Evolutionary conservation across 345 rosid genomes (phyloP).

Genomic region (Moricandia arvensis): DNA sequence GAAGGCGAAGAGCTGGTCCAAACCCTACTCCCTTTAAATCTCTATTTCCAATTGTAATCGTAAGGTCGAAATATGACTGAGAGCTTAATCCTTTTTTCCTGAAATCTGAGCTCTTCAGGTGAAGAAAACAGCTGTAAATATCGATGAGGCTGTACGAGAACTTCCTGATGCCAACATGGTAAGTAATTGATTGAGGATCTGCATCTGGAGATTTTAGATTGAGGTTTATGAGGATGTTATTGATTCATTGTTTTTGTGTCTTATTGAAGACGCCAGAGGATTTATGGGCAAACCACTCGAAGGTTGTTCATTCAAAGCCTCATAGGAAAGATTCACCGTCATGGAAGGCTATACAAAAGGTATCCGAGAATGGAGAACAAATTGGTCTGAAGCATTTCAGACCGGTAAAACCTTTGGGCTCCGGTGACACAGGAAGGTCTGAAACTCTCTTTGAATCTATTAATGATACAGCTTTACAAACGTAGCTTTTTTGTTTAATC

Average conservation of each 20-base stretch:
- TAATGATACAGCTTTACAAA: neutral
- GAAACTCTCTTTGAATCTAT: conserved; percentile 1
- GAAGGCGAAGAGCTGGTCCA: conserved; percentile 70
- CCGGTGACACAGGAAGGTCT: conserved; percentile 98
- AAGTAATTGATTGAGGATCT: conserved; percentile 10
- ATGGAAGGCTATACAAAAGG: conserved; percentile 84
- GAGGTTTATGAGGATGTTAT: conserved; percentile 2
- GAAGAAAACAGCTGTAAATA: conserved; percentile 81
- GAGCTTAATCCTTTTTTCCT: neutral
- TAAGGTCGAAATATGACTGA: neutral
- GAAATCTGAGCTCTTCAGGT: conserved; percentile 46
- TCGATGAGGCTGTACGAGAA: conserved; percentile 87
- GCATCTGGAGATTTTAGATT: neutral
- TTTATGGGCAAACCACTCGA: conserved; percentile 86
- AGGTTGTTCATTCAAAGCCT: conserved; percentile 75
- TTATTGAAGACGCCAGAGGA: conserved; percentile 84
- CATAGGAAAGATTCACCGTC: conserved; percentile 71
- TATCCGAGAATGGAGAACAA: conserved; percentile 62
- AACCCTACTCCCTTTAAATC: neutral
- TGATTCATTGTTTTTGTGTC: neutral
- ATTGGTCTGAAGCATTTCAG: conserved; percentile 76
- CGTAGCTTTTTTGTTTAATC: neutral
- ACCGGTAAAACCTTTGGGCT: conserved; percentile 88
- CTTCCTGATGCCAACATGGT: conserved; percentile 97
- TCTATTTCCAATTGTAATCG: neutral